Evolutionary conservation across 139 green algal species (phyloP).

Genomic region (Asterochloris sp.): DNA sequence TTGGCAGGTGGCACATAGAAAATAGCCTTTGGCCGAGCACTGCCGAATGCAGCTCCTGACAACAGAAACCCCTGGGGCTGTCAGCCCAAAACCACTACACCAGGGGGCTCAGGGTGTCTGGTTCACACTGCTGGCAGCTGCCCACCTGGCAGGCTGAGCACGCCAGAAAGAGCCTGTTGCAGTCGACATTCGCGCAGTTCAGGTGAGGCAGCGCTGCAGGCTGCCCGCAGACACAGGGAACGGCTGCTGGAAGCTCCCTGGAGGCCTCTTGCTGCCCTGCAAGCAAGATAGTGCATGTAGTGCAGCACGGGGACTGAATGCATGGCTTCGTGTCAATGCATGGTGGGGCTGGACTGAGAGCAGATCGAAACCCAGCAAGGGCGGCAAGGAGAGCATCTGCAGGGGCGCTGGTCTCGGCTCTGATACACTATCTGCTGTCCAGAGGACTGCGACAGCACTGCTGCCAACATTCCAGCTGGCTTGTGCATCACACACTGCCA

Average conservation of each 20-base stretch:
- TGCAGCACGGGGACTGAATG: neutral
- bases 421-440: no score
- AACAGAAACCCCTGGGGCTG: neutral
- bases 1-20: neutral
- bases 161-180: constrained; percentile 88
- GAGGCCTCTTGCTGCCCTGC: neutral
- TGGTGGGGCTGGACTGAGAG: no score
- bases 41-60: neutral
- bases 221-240: constrained; percentile 70
- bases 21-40: no score
- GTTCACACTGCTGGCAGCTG: neutral
- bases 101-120: no score
- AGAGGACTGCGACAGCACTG: no score
- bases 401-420: no score
- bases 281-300: no score
- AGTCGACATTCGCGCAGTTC: constrained; percentile 91
- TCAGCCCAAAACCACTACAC: neutral
- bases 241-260: constrained; percentile 50
- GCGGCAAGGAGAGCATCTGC: no score
- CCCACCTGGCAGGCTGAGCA: constrained; percentile 64
- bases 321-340: no score
- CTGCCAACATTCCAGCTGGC: no score
- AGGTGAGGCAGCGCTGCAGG: constrained; percentile 75
- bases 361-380: no score
- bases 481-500: no score